These are phyloP conservation scores for Zangia roseola DNA, from an alignment of 768 basidiomycete genomes.

Conservation along the genomic window DNA sequence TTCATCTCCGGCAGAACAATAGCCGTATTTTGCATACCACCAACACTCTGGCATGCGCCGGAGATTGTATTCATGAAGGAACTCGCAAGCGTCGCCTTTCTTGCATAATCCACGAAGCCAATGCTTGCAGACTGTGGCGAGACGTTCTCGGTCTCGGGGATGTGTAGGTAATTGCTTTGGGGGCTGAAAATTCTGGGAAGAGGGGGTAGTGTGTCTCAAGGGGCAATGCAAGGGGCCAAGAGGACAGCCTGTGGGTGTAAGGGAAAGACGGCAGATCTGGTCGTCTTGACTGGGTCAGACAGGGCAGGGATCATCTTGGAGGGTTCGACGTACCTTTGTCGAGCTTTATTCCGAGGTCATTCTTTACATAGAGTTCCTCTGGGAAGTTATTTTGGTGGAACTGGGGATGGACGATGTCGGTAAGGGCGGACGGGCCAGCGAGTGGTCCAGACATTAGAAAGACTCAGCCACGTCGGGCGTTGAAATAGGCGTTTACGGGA, in stretches of 20 bases:
- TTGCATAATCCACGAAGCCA: conserved; percentile 98
- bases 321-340: conserved; percentile 74
- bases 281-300: conserved; percentile 56
- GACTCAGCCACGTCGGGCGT: not conserved
- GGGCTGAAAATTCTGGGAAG: conserved; percentile 85
- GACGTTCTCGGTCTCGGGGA: conserved; percentile 77
- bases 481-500: too few species aligned
- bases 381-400: conserved; percentile 93
- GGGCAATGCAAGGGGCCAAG: conserved; percentile 92
- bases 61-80: conserved; percentile 98
- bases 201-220: conserved; percentile 86
- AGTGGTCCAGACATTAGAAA: conserved; percentile 44
- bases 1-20: conserved; percentile 95
- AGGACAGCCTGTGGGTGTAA: conserved; percentile 84
- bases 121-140: conserved; percentile 96
- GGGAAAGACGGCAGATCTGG: conserved; percentile 86
- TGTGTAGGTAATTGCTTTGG: conserved; percentile 80
- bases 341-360: conserved; percentile 79
- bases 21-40: conserved; percentile 98
- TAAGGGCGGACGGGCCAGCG: conserved; percentile 54
- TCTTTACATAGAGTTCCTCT: conserved; percentile 79
- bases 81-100: conserved; percentile 97
- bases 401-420: conserved; percentile 80
- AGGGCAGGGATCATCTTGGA: not conserved
- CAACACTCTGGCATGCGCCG: conserved; percentile 98